Evolutionary conservation across 176 grass and related monocot species (phyloP).

Genomic region (Carex scoparia): DNA sequence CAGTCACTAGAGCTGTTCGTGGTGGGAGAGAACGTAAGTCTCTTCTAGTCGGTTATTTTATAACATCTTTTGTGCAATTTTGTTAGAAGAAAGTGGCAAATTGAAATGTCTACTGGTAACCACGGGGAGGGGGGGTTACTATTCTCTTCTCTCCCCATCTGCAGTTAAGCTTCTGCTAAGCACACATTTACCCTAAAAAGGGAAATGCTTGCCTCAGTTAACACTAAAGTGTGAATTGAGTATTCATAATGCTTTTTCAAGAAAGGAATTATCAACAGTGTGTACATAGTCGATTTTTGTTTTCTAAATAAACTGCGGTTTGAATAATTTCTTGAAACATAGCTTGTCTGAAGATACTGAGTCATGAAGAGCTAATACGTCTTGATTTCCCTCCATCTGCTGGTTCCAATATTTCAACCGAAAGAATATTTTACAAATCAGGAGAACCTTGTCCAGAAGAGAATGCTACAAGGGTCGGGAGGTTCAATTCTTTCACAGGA

Average conservation of each 20-base stretch:
- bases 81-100: not conserved
- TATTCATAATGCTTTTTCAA: not conserved
- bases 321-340: slow-evolving; percentile 29
- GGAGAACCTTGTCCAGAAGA: slow-evolving; percentile 21
- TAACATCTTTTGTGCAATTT: not conserved
- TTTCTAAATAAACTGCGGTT: not conserved
- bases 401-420: slow-evolving; percentile 28
- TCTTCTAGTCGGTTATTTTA: not conserved
- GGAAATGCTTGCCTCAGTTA: not conserved
- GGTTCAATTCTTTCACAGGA: slow-evolving; percentile 82
- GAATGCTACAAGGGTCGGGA: slow-evolving; percentile 24
- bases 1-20: slow-evolving; percentile 36
- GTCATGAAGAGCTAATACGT: slow-evolving; percentile 43
- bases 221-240: not conserved
- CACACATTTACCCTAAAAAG: not conserved
- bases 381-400: slow-evolving; percentile 50
- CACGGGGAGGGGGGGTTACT: not conserved
- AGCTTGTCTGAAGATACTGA: slow-evolving; percentile 72
- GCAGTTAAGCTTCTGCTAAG: not conserved
- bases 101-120: not conserved
- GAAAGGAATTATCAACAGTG: not conserved
- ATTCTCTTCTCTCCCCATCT: not conserved
- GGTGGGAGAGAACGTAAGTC: slow-evolving; percentile 56
- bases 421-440: slow-evolving; percentile 61
- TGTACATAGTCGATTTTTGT: not conserved